These are phyloP conservation scores for Ceratobasidium sp. DNA, from an alignment of 1,284 basidiomycete genomes.

Conservation along the genomic window DNA sequence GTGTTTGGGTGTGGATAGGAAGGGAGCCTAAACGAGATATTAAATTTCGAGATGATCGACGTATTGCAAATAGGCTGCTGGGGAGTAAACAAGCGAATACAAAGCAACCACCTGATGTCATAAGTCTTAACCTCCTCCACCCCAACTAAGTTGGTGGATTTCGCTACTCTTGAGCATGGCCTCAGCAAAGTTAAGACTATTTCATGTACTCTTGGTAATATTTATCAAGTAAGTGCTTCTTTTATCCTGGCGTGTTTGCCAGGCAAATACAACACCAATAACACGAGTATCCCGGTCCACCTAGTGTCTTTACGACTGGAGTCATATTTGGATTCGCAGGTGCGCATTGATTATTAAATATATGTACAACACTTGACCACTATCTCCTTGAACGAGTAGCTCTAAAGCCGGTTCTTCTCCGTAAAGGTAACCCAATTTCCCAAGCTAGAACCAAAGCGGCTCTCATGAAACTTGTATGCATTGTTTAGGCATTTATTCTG, in stretches of 20 bases:
- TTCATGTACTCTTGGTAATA: conserved; percentile 21
- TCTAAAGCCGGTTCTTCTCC: conserved; percentile 49
- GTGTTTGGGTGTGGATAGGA: too few relatives aligned
- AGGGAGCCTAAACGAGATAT: too few relatives aligned
- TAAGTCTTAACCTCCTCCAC: too few relatives aligned
- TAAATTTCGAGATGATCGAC: too few relatives aligned
- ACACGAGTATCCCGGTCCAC: background rate
- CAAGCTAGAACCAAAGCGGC: too few relatives aligned
- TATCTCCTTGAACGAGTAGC: conserved; percentile 38
- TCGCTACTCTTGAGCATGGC: too few relatives aligned
- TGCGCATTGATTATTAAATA: background rate
- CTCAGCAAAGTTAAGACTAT: background rate
- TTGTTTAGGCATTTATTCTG: conserved; percentile 45
- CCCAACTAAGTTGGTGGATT: too few relatives aligned
- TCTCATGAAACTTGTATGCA: too few relatives aligned
- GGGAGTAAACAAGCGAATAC: background rate
- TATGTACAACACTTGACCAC: background rate
- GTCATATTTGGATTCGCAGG: conserved; percentile 49
- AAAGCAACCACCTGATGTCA: conserved; percentile 12
- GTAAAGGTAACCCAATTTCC: conserved; percentile 46
- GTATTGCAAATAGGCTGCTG: background rate
- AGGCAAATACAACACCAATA: background rate
- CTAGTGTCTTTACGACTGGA: conserved; percentile 45
- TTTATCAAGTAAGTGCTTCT: conserved; percentile 13
- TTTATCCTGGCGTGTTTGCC: background rate